Conservation (phyloP, 208 protist genomes). For the Acanthamoeba sp. region DNA sequence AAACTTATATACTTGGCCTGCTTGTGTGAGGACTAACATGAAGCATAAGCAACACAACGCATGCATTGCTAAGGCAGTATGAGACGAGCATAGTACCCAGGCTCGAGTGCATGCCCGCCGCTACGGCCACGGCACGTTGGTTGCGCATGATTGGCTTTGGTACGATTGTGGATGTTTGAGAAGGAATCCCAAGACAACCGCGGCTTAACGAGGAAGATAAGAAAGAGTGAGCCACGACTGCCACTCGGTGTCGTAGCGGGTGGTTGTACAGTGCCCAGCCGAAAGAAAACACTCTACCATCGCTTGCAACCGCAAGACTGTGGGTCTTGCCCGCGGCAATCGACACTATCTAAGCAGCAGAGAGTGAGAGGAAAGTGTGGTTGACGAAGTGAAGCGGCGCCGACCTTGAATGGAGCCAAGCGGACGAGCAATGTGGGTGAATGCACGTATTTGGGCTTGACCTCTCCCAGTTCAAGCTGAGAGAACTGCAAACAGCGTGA, state of each 20-base stretch:
- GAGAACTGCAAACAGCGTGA: too few species aligned
- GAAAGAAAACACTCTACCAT: neutral
- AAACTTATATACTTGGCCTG: neutral
- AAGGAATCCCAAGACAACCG: neutral
- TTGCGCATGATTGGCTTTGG: neutral
- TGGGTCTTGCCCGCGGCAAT: neutral
- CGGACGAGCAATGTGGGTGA: neutral
- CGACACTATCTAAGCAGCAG: neutral
- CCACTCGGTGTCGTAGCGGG: too few species aligned
- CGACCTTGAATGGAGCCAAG: neutral
- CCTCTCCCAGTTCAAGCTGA: too few species aligned
- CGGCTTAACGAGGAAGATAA: neutral
- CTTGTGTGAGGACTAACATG: neutral
- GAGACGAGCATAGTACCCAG: neutral
- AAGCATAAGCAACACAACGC: too few species aligned
- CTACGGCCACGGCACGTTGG: too few species aligned
- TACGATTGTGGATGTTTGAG: neutral
- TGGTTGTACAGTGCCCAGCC: neutral
- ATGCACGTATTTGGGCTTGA: too few species aligned
- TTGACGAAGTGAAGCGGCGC: neutral
- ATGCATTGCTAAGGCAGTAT: too few species aligned
- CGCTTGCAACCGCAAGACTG: neutral
- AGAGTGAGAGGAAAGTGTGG: neutral
- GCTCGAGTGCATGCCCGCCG: neutral
- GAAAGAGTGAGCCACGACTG: neutral